A percentile compares a stretch with the other conserved stretches of the same genome.
Conservation (phyloP, 2,329 filamentous ascomycete species). For the Cercospora canescens region DNA sequence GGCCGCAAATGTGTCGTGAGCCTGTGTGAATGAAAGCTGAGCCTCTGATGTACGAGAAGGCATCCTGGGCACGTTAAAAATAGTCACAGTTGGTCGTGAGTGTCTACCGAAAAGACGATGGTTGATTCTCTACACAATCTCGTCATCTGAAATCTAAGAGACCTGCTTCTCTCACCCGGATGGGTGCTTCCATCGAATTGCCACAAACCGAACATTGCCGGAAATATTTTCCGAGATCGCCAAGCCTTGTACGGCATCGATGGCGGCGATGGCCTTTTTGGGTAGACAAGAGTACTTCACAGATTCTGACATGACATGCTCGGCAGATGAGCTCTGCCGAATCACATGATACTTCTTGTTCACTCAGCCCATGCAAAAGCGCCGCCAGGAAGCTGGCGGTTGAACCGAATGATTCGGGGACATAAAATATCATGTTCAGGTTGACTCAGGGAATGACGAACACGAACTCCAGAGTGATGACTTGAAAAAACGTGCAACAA, state of each 20-base stretch:
- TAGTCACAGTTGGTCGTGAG: background rate
- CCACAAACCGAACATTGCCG: background rate
- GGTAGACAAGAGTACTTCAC: too few species aligned
- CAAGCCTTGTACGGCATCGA: background rate
- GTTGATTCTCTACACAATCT: background rate
- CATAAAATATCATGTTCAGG: too few species aligned
- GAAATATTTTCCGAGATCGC: background rate
- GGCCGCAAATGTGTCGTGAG: slow-evolving; percentile 20
- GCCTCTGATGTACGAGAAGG: slow-evolving; percentile 21
- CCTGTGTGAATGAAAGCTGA: slow-evolving; percentile 16
- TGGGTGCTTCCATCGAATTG: background rate
- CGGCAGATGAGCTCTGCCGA: background rate
- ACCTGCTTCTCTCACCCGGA: background rate
- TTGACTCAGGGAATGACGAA: too few species aligned
- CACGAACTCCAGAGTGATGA: too few species aligned
- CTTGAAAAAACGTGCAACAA: too few species aligned
- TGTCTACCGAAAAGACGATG: background rate
- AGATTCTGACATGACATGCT: too few species aligned
- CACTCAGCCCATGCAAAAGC: background rate
- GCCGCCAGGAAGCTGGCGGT: too few species aligned
- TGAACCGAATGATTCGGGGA: too few species aligned
- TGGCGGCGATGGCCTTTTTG: too few species aligned
- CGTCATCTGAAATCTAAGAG: background rate
- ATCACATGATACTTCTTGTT: background rate
- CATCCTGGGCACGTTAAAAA: slow-evolving; percentile 11